A percentile compares a stretch with the other conserved stretches of the same genome.
phyloP scores from a whole-genome alignment of 225 moss, liverwort and hornwort species.

The Pseudoscleropodium purum region DNA sequence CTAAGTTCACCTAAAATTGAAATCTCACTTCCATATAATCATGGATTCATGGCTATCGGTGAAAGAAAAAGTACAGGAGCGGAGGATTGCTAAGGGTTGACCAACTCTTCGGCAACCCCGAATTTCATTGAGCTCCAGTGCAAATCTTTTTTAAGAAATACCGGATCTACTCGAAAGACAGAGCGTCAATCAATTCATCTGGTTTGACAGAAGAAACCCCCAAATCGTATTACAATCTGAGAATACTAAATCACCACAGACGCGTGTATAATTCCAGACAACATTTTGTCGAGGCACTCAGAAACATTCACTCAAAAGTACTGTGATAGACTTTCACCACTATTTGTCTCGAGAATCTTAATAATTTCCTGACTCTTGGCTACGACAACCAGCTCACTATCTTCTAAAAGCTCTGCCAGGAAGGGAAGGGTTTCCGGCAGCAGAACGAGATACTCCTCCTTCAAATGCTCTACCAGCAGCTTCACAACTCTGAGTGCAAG shows the following conservation, averaged over 20 bases:
- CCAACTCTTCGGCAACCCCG: not conserved
- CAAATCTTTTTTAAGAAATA: not conserved
- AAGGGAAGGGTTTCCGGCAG: slow-evolving; percentile 90
- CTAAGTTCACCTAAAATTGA: not conserved
- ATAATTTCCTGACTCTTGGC: slow-evolving; percentile 83
- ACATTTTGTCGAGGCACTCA: not conserved
- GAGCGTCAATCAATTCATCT: not conserved
- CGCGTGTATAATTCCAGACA: not conserved
- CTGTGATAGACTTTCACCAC: slow-evolving; percentile 80
- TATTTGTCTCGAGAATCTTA: slow-evolving; percentile 72
- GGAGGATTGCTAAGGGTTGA: not conserved
- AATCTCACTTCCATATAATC: not conserved
- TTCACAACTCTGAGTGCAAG: slow-evolving; percentile 70
- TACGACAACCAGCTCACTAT: slow-evolving; percentile 61
- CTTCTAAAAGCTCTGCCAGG: slow-evolving; percentile 88
- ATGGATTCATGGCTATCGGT: not conserved
- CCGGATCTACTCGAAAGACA: not conserved
- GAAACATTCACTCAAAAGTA: slow-evolving; percentile 32
- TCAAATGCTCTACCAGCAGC: slow-evolving; percentile 72
- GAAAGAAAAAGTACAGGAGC: not conserved
- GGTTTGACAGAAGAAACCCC: not conserved
- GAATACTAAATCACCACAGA: not conserved
- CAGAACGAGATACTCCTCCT: slow-evolving; percentile 89
- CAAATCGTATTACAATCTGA: not conserved
- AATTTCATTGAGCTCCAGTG: not conserved